Base-by-base conservation (phyloP, 768 basidiomycete genomes). In the Lactifluus volemus region DNA sequence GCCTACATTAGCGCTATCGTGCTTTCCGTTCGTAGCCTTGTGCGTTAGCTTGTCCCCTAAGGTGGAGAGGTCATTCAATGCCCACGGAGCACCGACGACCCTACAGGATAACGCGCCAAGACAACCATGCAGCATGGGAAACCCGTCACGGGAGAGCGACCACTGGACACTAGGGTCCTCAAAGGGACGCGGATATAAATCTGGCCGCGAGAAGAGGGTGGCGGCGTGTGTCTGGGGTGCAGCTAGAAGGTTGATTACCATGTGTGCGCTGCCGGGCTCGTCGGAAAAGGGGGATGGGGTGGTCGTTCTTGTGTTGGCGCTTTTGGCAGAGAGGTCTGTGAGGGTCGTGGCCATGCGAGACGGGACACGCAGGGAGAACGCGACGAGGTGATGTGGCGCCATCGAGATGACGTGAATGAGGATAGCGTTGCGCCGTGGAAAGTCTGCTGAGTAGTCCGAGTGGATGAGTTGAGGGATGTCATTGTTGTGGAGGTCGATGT, bases 361-460 rank as follows among this genome's bases (percentile, higher is more conserved):
- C 4, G 95, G 95, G 17, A 92, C 79, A 38, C 92, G 87, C 19
- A 98, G 79, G 17, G 93, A 87, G 71, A 98, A 98, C 0, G 92
- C 81, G 68, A 98, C 81, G 59, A 97, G 81, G 0, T 94, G 92
- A 65, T 84, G 76, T 2, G 95, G 95, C 65, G 92, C 84, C 78
- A 98, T 83, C 2, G 95, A 84, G 68, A 98, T 84, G 32, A 93
- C 21, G 92, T 84, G 70, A 98, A 93, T 0, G 93, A 96, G 9
- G 95, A 95, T 36, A 98, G 78, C 1, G 95, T 98, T 21, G 93
- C 92, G 65, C 95, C 94, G 72, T 97, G 94, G 68, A 81, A 92
- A 10, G 59, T 65, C 7, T 67, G 49, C 25, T 2, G 25, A 25
- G 25, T 25, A 48, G 53, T 58, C 34, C 49, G 15, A 14, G 41